Evolutionary conservation across 2,329 filamentous ascomycete genomes (phyloP).

Genomic region (Aplosporella prunicola): DNA sequence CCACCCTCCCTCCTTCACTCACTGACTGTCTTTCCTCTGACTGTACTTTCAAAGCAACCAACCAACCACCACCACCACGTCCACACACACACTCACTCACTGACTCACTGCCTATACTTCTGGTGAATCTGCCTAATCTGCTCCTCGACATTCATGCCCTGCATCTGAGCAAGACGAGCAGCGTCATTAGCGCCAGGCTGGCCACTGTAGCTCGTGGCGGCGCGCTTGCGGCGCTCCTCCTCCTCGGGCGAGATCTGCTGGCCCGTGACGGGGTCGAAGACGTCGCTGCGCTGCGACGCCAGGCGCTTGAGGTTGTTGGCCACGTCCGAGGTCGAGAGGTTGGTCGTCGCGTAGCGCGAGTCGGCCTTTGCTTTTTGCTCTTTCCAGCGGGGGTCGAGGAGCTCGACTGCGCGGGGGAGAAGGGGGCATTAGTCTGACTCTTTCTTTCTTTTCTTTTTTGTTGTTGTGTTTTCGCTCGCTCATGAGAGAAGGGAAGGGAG

Average conservation of each 20-base stretch:
- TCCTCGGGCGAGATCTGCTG: constrained; percentile 59
- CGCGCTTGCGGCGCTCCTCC: constrained; percentile 60
- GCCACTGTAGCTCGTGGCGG: constrained; percentile 54
- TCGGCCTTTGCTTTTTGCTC: constrained; percentile 89
- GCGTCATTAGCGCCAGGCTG: constrained; percentile 52
- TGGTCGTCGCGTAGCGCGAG: constrained; percentile 73
- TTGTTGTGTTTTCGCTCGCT: too few species aligned
- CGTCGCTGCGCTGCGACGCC: constrained; percentile 75
- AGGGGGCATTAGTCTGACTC: too few species aligned
- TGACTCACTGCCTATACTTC: constrained; percentile 29
- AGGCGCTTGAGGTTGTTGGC: constrained; percentile 94
- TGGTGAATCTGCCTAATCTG: constrained; percentile 65
- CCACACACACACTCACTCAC: too few species aligned
- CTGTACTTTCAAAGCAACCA: too few species aligned
- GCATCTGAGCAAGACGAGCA: constrained; percentile 44
- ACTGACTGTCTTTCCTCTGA: too few species aligned
- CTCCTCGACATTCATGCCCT: constrained; percentile 62
- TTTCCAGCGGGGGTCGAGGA: constrained; percentile 90
- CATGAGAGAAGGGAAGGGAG: neutral
- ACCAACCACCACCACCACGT: too few species aligned
- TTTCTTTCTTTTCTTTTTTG: constrained; percentile 16
- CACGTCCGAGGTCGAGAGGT: constrained; percentile 75
- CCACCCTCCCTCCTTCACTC: too few species aligned
- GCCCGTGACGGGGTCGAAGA: constrained; percentile 69
- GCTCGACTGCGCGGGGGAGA: constrained; percentile 65